These are phyloP conservation scores for Cyclanthera cordifolia DNA, from an alignment of 306 rosid genomes.

Conservation along the genomic window DNA sequence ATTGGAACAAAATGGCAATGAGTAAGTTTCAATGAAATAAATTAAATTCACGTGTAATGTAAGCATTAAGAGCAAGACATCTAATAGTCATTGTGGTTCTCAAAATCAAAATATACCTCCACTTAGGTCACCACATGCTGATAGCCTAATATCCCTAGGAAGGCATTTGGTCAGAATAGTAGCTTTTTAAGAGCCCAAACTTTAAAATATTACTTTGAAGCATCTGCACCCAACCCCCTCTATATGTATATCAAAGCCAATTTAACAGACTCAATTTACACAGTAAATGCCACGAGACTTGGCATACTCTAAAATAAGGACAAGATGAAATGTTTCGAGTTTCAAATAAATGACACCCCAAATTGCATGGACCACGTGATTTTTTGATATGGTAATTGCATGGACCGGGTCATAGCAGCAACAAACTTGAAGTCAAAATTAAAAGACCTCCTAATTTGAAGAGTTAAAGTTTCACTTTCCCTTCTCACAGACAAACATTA, in stretches of 20 bases:
- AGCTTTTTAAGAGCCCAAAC: background rate
- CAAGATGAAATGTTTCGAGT: background rate
- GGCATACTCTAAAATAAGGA: background rate
- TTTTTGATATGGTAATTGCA: background rate
- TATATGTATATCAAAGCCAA: background rate
- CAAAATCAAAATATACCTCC: slow-evolving; percentile 4
- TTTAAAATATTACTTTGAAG: background rate
- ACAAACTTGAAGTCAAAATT: background rate
- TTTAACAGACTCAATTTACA: background rate
- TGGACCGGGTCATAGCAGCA: background rate
- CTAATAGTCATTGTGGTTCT: background rate
- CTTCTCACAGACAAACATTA: background rate
- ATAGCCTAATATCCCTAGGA: background rate
- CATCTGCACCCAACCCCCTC: background rate
- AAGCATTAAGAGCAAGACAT: background rate
- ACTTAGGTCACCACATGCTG: background rate
- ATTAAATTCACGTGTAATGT: background rate
- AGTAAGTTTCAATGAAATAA: background rate
- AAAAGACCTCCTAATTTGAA: background rate
- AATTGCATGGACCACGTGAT: background rate
- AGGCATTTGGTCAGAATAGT: background rate
- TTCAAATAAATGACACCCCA: background rate
- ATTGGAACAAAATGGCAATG: background rate
- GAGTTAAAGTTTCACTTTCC: background rate
- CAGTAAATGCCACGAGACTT: background rate